Conservation (phyloP, 176 grass and related monocot genomes). For the Alloteropsis semialata region DNA sequence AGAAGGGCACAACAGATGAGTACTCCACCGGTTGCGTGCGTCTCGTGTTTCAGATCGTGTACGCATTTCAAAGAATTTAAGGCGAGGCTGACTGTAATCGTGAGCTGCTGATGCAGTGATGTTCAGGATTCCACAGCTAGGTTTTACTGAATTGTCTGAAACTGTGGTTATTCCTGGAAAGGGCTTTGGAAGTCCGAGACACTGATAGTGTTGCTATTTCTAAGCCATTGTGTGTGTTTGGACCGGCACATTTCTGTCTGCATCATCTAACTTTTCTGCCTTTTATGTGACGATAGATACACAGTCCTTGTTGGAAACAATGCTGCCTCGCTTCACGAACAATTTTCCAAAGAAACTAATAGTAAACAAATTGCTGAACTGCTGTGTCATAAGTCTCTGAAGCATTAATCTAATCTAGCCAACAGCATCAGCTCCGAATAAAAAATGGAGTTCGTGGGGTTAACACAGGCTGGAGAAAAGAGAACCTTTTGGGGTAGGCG, state of each 20-base stretch:
- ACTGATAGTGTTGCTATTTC: not conserved
- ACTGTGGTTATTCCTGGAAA: not conserved
- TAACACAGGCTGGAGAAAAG: not conserved
- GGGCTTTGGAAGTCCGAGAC: not conserved
- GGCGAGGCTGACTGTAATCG: not conserved
- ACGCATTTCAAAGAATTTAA: not conserved
- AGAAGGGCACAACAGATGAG: not conserved
- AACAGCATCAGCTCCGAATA: not conserved
- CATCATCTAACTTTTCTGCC: not conserved
- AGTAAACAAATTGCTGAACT: not conserved
- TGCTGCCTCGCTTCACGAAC: not conserved
- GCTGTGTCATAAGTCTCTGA: not conserved
- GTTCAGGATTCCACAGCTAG: not conserved
- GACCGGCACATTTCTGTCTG: not conserved
- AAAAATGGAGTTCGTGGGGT: not conserved
- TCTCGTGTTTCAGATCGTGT: not conserved
- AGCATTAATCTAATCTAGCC: not conserved
- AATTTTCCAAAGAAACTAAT: not conserved
- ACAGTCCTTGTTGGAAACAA: not conserved
- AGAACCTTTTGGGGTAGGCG: conserved; percentile 22
- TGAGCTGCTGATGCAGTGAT: not conserved
- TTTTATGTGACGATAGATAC: not conserved
- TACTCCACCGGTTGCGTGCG: not conserved
- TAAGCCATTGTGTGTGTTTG: not conserved
- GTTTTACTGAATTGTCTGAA: not conserved